A percentile compares a stretch with the other conserved stretches of the same genome.
These are phyloP conservation scores for Exophiala sp. DNA, from an alignment of 2,329 filamentous ascomycete genomes.

Conservation along the genomic window DNA sequence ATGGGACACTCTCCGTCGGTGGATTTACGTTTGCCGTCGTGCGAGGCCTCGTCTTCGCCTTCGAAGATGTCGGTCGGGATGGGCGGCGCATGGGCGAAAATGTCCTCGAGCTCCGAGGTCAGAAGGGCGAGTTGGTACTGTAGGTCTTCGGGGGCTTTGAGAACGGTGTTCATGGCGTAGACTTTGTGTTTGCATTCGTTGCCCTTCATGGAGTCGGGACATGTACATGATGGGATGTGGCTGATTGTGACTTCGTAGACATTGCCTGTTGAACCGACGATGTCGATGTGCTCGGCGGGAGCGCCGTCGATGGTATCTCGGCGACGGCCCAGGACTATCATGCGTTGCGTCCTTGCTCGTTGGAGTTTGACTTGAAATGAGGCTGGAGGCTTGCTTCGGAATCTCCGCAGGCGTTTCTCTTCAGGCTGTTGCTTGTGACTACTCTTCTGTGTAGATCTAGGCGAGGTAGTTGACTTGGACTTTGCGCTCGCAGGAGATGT, in stretches of 20 bases:
- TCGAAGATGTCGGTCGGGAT: slow-evolving; percentile 41
- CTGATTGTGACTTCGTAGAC: slow-evolving; percentile 56
- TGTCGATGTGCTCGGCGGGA: slow-evolving; percentile 51
- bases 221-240: slow-evolving; percentile 53
- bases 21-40: slow-evolving; percentile 49
- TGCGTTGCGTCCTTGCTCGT: slow-evolving; percentile 50
- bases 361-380: slow-evolving; percentile 47
- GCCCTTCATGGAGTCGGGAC: slow-evolving; percentile 53
- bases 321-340: slow-evolving; percentile 56
- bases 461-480: not conserved
- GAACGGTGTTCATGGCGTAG: slow-evolving; percentile 48
- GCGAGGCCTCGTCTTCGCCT: slow-evolving; percentile 37
- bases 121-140: slow-evolving; percentile 60
- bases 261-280: slow-evolving; percentile 61
- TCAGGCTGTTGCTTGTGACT: slow-evolving; percentile 23
- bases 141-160: slow-evolving; percentile 55
- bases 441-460: not conserved
- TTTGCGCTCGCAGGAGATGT: not conserved
- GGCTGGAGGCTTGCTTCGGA: slow-evolving; percentile 43
- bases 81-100: slow-evolving; percentile 53
- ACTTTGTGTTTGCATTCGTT: slow-evolving; percentile 60
- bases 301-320: slow-evolving; percentile 42
- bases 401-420: slow-evolving; percentile 42
- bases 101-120: slow-evolving; percentile 55
- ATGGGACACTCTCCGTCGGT: slow-evolving; percentile 62